These are phyloP conservation scores for Colletotrichum limetticola DNA, from an alignment of 2,329 filamentous ascomycete genomes.

Conservation along the genomic window DNA sequence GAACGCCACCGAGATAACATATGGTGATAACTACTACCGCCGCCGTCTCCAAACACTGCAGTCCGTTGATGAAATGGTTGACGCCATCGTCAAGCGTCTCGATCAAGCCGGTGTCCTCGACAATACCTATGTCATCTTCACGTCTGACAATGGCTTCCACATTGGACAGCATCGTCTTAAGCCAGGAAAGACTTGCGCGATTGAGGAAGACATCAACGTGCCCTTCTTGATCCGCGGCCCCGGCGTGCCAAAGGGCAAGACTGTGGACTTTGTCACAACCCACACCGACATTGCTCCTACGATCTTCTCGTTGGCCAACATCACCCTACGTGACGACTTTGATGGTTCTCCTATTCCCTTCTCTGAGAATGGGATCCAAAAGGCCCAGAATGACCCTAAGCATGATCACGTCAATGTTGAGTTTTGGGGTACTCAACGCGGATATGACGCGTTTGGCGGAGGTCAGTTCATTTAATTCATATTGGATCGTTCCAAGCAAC, in stretches of 20 bases:
- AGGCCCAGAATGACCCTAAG: constrained; percentile 39
- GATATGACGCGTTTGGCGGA: constrained; percentile 18
- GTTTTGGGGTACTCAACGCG: constrained; percentile 58
- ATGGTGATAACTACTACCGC: constrained; percentile 63
- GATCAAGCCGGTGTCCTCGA: constrained; percentile 67
- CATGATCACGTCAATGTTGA: constrained; percentile 69
- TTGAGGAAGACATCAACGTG: constrained; percentile 69
- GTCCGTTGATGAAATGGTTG: constrained; percentile 65
- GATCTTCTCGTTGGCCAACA: constrained; percentile 58
- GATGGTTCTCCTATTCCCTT: constrained; percentile 66
- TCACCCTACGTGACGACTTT: constrained; percentile 58
- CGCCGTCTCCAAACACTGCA: constrained; percentile 63
- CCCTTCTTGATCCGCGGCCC: constrained; percentile 68
- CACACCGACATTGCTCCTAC: constrained; percentile 75
- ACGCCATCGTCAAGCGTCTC: constrained; percentile 55
- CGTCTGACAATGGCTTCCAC: constrained; percentile 70
- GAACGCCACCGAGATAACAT: constrained; percentile 52
- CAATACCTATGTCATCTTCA: constrained; percentile 69
- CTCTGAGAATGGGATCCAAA: constrained; percentile 35
- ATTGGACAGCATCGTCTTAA: constrained; percentile 68
- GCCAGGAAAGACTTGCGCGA: constrained; percentile 67
- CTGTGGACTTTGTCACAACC: constrained; percentile 61
- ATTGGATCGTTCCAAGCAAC: fast-evolving
- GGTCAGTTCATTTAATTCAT: not conserved
- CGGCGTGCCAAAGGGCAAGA: constrained; percentile 52